Conservation (phyloP, 2,329 filamentous ascomycete genomes). For the Colletotrichum kahawae region DNA sequence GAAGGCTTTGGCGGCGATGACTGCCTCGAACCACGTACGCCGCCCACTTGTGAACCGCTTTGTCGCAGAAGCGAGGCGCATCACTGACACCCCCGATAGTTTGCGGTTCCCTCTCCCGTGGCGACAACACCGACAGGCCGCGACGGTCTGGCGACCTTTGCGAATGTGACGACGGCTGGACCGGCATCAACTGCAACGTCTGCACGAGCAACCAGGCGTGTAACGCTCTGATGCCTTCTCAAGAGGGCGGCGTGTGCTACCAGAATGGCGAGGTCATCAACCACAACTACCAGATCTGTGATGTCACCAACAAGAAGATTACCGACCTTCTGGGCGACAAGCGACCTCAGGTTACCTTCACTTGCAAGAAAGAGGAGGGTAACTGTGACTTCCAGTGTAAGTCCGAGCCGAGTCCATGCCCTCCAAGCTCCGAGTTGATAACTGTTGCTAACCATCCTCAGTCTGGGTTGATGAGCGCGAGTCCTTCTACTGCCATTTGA, state of each 20-base stretch:
- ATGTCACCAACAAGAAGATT: conserved; percentile 96
- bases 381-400: conserved; percentile 95
- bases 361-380: conserved; percentile 75
- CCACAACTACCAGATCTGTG: conserved; percentile 96
- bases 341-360: conserved; percentile 93
- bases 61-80: background rate
- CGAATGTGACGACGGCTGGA: conserved; percentile 91
- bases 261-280: conserved; percentile 88
- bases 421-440: background rate
- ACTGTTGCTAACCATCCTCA: conserved; percentile 37
- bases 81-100: conserved; percentile 48
- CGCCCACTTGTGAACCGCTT: background rate
- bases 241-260: conserved; percentile 87
- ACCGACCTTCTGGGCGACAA: conserved; percentile 82
- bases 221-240: conserved; percentile 83
- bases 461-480: conserved; percentile 95
- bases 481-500: conserved; percentile 94
- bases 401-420: conserved; percentile 31
- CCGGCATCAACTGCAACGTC: conserved; percentile 97
- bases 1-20: conserved; percentile 93
- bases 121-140: conserved; percentile 79
- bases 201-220: conserved; percentile 86
- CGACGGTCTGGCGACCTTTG: conserved; percentile 72
- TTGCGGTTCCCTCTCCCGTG: conserved; percentile 86
- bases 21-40: conserved; percentile 79